Conservation (phyloP, 345 rosid species). For the Gossypium australe region DNA sequence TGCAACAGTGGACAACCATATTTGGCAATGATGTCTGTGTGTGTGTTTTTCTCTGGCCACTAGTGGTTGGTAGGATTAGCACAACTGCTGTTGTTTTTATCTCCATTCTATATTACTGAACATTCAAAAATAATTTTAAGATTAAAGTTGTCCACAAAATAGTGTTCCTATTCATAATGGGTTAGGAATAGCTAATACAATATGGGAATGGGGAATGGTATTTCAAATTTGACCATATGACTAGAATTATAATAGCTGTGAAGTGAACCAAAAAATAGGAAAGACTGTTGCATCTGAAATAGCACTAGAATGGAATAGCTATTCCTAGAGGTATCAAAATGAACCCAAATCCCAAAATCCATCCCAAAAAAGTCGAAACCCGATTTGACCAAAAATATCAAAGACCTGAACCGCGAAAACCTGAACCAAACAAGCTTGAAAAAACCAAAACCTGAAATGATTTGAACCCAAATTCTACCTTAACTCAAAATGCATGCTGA, state of each 20-base stretch:
- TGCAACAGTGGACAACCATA: not conserved
- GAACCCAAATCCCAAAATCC: not conserved
- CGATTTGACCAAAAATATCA: not conserved
- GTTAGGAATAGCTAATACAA: not conserved
- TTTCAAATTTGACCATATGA: not conserved
- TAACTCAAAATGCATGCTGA: not conserved
- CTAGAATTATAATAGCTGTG: not conserved
- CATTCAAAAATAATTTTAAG: not conserved
- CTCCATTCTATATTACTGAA: not conserved
- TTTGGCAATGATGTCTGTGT: not conserved
- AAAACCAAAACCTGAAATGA: not conserved
- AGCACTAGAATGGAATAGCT: not conserved
- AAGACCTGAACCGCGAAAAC: not conserved
- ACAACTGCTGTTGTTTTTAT: not conserved
- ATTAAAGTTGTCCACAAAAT: not conserved
- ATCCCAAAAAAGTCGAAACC: not conserved
- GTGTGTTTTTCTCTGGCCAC: not conserved
- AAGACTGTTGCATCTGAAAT: not conserved
- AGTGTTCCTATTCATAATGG: not conserved
- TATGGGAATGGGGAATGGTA: not conserved
- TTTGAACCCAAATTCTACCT: not conserved
- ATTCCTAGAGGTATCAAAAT: too few relatives aligned
- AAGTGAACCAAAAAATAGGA: slow-evolving; percentile 2
- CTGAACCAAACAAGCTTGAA: not conserved
- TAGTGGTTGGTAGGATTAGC: not conserved